Base-by-base conservation (phyloP, 208 protist genomes). In the Crithidia brevicula region DNA sequence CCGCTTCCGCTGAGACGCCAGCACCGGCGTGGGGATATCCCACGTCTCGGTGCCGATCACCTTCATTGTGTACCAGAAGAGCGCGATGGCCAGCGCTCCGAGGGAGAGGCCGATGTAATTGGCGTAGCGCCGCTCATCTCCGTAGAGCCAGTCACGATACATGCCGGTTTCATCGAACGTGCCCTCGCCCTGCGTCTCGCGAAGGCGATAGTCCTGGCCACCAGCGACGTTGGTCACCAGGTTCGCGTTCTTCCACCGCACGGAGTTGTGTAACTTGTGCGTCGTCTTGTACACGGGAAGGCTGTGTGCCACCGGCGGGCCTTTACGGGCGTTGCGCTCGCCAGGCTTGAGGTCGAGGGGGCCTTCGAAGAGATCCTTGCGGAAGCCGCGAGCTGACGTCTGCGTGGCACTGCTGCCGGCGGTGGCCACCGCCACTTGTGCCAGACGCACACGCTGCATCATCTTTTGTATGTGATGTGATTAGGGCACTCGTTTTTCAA, bases 81-180 rank as follows among this genome's bases (percentile, higher is more conserved):
- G 79, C 1, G 56, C 49, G 34, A 93, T 85, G 43, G 83, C 81
- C 23, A 91, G 57, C 1, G 50, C 68, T 13, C 53, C 82, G 31
- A 96, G 78, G 13, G 66, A 23, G 30, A 91, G 47, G 20, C 88
- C 90, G 49, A 91, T 76, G 77, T 93, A 93, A 72, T 95, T 95
- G n/a, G 82, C 90, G 64, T 92, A 92, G 33, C 90, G 85, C 20
- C 90, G 82, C 57, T 95, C 90, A 56, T 95, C 87, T 25, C 90
- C 90, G 64, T 95, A 95, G 23, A 95, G 85, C 90, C 90, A 95
- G 67, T 95, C 90, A 18, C 90, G 90, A 68, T 95, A 95, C 87
- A 95, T 93, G 15, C 90, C 90, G 0, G 83, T 86, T 59, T 92
- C 87, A 51, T 96, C 88, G 59, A 93, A 92, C 10, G 77, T 86